phyloP scores from a whole-genome alignment of 495 filamentous ascomycete genomes.

The Tuber borchii region DNA sequence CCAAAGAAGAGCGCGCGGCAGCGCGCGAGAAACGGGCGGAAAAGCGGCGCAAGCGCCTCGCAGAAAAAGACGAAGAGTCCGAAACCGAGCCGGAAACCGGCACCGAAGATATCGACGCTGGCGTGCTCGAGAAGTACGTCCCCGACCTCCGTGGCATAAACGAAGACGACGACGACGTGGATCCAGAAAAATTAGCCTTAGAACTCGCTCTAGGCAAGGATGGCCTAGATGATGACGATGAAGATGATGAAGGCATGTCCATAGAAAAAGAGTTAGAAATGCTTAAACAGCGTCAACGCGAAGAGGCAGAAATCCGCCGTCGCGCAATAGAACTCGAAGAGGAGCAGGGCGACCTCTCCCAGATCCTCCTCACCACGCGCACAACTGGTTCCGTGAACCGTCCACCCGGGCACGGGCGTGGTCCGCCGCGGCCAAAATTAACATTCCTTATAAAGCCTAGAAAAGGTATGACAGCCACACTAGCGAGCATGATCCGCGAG shows the following conservation, averaged over 20 bases:
- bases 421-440: slow-evolving; percentile 31
- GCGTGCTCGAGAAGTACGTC: neutral
- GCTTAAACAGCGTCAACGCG: slow-evolving; percentile 1
- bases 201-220: neutral
- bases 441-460: slow-evolving; percentile 39
- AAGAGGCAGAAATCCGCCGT: neutral
- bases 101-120: neutral
- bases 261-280: slow-evolving; percentile 23
- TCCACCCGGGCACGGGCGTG: slow-evolving; percentile 10
- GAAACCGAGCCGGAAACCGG: neutral
- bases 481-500: slow-evolving; percentile 30
- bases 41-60: neutral
- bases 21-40: neutral
- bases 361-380: slow-evolving; percentile 9
- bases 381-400: slow-evolving; percentile 24
- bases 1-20: neutral
- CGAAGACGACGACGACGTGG: neutral
- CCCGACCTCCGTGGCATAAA: neutral
- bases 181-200: neutral
- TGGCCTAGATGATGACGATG: slow-evolving; percentile 8
- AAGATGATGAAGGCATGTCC: slow-evolving; percentile 16
- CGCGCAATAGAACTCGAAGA: neutral
- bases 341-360: neutral
- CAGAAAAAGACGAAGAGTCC: neutral
- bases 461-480: slow-evolving; percentile 31